Percentiles rank a stretch among this genome's conserved stretches.
Conservation (phyloP, 148 eudicot species). For the Fallopia convolvulus region DNA sequence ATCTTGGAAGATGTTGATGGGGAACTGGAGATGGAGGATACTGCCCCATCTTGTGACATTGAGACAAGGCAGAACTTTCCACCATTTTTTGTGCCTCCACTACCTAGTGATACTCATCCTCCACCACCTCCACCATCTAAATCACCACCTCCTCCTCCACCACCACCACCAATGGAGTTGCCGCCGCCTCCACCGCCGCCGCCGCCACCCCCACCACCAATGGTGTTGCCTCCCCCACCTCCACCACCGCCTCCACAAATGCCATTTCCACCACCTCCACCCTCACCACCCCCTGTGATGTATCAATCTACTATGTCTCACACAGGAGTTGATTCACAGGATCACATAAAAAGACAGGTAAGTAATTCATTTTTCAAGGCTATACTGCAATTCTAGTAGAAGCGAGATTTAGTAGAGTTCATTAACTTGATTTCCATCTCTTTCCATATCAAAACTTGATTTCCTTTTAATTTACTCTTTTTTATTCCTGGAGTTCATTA, state of each 20-base stretch:
- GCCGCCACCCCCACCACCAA: conserved; percentile 31
- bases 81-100: conserved; percentile 35
- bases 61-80: conserved; percentile 28
- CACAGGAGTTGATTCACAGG: conserved; percentile 41
- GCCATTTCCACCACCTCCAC: conserved; percentile 12
- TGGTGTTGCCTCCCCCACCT: conserved; percentile 26
- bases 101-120: conserved; percentile 44
- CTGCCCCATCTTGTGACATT: conserved; percentile 59
- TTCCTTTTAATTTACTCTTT: too few species aligned
- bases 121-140: conserved; percentile 35
- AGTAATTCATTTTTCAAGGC: conserved; percentile 1
- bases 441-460: too few species aligned
- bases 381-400: not conserved
- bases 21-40: conserved; percentile 99
- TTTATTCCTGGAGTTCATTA: too few species aligned
- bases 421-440: too few species aligned
- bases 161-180: conserved; percentile 18
- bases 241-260: conserved; percentile 28
- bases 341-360: conserved; percentile 42
- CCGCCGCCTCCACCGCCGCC: conserved; percentile 25
- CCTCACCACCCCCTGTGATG: conserved; percentile 9
- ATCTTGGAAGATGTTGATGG: conserved; percentile 98
- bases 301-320: conserved; percentile 19
- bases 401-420: too few species aligned
- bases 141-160: conserved; percentile 16